phyloP scores from a whole-genome alignment of 371 early-diverging fungal genomes.

The Ordospora colligata region DNA sequence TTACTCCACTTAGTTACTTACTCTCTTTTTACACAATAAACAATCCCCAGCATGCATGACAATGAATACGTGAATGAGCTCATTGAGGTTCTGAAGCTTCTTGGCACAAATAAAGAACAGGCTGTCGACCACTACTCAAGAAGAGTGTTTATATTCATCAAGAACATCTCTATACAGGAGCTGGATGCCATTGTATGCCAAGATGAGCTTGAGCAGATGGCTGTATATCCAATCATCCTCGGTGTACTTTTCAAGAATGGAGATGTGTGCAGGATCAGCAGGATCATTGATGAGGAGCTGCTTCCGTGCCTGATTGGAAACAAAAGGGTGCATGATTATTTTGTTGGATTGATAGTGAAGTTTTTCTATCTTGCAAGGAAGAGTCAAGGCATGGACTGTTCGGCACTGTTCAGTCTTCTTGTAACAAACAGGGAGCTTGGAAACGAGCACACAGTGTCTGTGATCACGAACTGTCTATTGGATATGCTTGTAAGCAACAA shows the following conservation, averaged over 20 bases:
- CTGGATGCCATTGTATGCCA: not conserved
- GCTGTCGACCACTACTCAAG: not conserved
- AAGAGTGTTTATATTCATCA: not conserved
- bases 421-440: conserved; percentile 32
- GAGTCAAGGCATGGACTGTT: not conserved
- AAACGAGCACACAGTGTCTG: conserved; percentile 25
- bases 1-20: no score
- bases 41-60: not conserved
- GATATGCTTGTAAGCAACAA: conserved; percentile 33
- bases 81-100: not conserved
- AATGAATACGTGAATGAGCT: not conserved
- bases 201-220: not conserved
- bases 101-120: not conserved
- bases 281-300: not conserved
- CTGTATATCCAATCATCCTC: not conserved
- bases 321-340: conserved; percentile 14
- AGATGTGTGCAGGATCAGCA: not conserved
- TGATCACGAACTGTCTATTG: conserved; percentile 31
- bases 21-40: not conserved
- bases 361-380: conserved; percentile 30
- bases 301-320: conserved; percentile 7
- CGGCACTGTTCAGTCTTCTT: conserved; percentile 13
- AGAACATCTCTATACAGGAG: not conserved
- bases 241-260: not conserved
- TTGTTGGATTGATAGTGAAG: conserved; percentile 11